Evolutionary conservation across 75 land plant species (phyloP).

Genomic region (Isoetes taiwanensis): DNA sequence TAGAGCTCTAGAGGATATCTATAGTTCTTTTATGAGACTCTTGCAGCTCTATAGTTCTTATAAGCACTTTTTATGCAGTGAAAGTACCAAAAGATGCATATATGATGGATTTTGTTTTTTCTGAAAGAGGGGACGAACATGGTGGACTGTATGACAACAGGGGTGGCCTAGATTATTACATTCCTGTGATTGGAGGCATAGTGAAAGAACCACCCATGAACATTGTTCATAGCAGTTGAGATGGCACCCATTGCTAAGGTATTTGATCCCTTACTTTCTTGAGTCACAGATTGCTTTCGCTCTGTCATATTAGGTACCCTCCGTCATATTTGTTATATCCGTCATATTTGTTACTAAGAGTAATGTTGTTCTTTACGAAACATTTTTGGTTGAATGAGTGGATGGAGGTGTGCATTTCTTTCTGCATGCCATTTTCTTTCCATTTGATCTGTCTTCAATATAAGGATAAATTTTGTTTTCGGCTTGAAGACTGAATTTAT

Average conservation of each 20-base stretch:
- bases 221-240: slow-evolving; percentile 7
- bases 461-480: background rate
- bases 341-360: background rate
- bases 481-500: background rate
- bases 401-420: background rate
- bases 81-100: slow-evolving; percentile 3
- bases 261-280: background rate
- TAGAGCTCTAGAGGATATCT: too few relatives aligned
- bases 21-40: too few relatives aligned
- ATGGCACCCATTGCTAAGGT: slow-evolving; percentile 7
- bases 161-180: background rate
- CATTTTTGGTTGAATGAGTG: too few relatives aligned
- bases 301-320: background rate
- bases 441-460: background rate
- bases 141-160: background rate
- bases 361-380: too few relatives aligned
- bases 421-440: background rate
- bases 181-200: background rate
- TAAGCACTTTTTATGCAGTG: slow-evolving; percentile 4
- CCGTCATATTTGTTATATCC: too few relatives aligned
- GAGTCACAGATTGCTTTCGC: background rate
- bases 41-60: too few relatives aligned
- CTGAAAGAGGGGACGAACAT: slow-evolving; percentile 2
- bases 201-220: slow-evolving; percentile 1
- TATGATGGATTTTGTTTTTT: slow-evolving; percentile 6